Evolutionary conservation across 371 early-diverging fungal species (phyloP), one percentile per base, ranked within the genome.

Genomic region (Mucor sp.): DNA sequence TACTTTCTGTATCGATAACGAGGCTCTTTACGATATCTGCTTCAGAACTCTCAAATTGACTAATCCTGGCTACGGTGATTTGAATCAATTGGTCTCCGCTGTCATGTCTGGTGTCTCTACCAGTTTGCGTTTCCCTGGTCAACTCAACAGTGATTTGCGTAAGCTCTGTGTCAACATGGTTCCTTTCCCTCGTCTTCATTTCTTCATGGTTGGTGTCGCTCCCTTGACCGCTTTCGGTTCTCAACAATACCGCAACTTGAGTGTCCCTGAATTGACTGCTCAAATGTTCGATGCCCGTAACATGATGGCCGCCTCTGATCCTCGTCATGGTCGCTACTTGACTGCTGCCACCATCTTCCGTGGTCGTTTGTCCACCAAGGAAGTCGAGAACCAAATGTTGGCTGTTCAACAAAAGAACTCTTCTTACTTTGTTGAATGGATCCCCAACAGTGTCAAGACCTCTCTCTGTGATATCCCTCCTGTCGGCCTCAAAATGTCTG

Each of bases 1-100:
- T 74, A 97, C 98, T 41, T 99, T 98, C 89, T 97, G 97, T 85
- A 96, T 99, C 68, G 99, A 99, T 82, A 99, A 99, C 85, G 97
- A 99, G 79, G 99, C 96, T 15, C 82, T 96, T 35, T 94, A 95
- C 74, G 89, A 94, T 72, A 95, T 96, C 62, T 96, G 95, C 79
- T 86, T 87, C 74, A 85, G 90, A 69, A 94, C 94, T 25, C 82
- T 96, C 59, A 94, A 94, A 82, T 78, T 94, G 60, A 75, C 80
- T 50, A 90, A 85, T 74, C 96, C 96, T n/a, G 83, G 83, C 27
- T 95, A 96, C 75, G 87, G 83, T 21, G 91, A 94, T 71, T 79
- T 96, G 58, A 96, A 96, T 71, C 83, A 87, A 63, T 83, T 96
- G 9, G 92, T 96, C 19, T 90, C 93, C 32, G 81, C 85, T 61